phyloP scores from a whole-genome alignment of 768 basidiomycete genomes.

The Boletellus ananiceps region DNA sequence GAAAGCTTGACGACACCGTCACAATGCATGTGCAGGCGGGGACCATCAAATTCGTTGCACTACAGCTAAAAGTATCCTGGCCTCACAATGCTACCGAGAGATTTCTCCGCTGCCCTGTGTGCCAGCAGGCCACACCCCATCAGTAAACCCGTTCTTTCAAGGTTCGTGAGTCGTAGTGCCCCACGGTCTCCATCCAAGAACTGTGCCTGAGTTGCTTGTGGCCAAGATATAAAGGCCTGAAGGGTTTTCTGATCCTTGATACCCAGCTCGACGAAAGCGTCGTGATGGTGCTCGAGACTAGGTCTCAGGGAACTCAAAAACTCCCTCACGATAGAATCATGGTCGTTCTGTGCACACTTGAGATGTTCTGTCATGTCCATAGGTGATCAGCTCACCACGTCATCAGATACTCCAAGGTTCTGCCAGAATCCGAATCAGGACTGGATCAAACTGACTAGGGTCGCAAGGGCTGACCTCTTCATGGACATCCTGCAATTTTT shows the following conservation, averaged over 20 bases:
- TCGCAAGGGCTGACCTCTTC: neutral
- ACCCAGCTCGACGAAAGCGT: constrained; percentile 20
- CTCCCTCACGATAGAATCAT: neutral
- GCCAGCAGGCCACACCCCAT: constrained; percentile 2
- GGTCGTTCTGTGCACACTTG: neutral
- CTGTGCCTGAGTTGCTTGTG: constrained; percentile 7
- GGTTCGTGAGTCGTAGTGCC: constrained; percentile 15
- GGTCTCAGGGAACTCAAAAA: constrained; percentile 22
- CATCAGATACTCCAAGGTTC: neutral
- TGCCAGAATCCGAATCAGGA: neutral
- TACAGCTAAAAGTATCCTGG: neutral
- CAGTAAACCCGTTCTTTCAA: constrained; percentile 20
- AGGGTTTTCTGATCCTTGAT: constrained; percentile 20
- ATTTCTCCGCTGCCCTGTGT: constrained; percentile 5
- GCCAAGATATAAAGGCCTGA: constrained; percentile 23
- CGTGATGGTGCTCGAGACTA: constrained; percentile 16
- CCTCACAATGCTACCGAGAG: neutral
- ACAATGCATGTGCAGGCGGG: neutral
- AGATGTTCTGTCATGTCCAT: neutral
- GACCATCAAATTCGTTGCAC: neutral
- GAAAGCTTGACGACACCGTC: neutral
- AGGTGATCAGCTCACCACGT: constrained; percentile 5
- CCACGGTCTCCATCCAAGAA: constrained; percentile 14
- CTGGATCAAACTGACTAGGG: neutral
- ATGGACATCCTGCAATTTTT: too few relatives aligned